Evolutionary conservation across 139 green algal genomes (phyloP).

Genomic region (Chlorella sorokiniana): DNA sequence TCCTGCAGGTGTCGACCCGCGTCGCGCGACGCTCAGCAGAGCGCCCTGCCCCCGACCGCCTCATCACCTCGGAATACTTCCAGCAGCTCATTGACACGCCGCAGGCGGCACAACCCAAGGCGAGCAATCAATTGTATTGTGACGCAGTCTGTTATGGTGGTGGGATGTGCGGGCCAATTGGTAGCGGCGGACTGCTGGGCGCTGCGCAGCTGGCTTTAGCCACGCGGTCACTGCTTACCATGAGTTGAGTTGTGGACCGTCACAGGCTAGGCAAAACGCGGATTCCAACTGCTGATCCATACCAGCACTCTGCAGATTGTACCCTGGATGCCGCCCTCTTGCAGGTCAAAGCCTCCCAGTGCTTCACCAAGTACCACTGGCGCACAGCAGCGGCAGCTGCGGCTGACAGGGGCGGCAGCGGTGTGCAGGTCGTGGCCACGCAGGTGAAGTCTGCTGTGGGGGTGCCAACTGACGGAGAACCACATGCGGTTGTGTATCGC

Average conservation of each 20-base stretch:
- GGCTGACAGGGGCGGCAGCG: conserved; percentile 31
- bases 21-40: conserved; percentile 63
- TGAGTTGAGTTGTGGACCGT: no score
- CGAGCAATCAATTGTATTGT: background rate
- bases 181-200: no score
- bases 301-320: no score
- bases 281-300: background rate
- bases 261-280: no score
- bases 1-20: conserved; percentile 44
- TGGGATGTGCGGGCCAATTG: background rate
- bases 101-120: conserved; percentile 34
- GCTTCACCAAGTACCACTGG: conserved; percentile 90
- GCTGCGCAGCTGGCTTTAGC: background rate
- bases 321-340: background rate
- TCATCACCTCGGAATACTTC: conserved; percentile 80
- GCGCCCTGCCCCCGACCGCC: conserved; percentile 39
- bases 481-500: background rate
- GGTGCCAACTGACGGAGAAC: background rate
- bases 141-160: background rate
- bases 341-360: conserved; percentile 78
- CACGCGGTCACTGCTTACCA: background rate
- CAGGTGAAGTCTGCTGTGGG: conserved; percentile 48
- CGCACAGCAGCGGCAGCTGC: conserved; percentile 33
- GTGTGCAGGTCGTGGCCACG: conserved; percentile 70
- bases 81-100: conserved; percentile 53